Evolutionary conservation across 805 yeast species (phyloP), one percentile per base, ranked within the genome.

Genomic region (Torulaspora franciscae): DNA sequence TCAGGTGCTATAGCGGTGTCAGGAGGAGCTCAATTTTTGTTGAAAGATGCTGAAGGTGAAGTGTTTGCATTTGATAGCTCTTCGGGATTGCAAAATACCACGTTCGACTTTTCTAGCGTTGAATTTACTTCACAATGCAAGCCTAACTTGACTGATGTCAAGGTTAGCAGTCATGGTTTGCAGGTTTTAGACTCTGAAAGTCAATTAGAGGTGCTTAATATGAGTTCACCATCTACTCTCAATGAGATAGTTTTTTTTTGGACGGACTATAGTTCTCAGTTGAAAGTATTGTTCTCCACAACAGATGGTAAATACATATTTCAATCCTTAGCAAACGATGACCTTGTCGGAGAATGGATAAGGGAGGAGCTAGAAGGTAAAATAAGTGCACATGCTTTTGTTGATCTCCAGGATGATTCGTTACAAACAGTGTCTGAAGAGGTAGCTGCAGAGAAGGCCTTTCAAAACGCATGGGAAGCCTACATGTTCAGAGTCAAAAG

Each of bases 331-430:
- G 42, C 43, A 5, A 55, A 65, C 40, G 66, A 65, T 2, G 46
- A 42, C 5, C 13, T 62, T 4, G 19, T 40, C 1, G 32, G 25
- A 5, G 30, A 42, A 7, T 77, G 81, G 81, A 23, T 43, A 2
- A 66, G 69, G 47, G 79, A 76, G 55, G 74, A 69, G 51, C 69
- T 76, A 0, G 46, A 73, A 4, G 59, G 71, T 4, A 52, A 67
- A 25, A 62, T 73, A 3, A 54, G 56, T 5, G 71, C 71, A n/a
- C 62, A 65, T 36, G 45, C 57, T 0, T 52, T 57, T 32, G 43
- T 62, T 11, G 55, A 54, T 24, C 29, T 55, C 3, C 49, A 50
- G 9, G 62, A 59, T 25, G 34, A 47, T 2, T 41, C 46, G 7
- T 30, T 52, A 10, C 48, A 51, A 10, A 27, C 41, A 15, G 37